Evolutionary conservation across 106 monocot species (phyloP).

Genomic region (Xerophyta viscosa): DNA sequence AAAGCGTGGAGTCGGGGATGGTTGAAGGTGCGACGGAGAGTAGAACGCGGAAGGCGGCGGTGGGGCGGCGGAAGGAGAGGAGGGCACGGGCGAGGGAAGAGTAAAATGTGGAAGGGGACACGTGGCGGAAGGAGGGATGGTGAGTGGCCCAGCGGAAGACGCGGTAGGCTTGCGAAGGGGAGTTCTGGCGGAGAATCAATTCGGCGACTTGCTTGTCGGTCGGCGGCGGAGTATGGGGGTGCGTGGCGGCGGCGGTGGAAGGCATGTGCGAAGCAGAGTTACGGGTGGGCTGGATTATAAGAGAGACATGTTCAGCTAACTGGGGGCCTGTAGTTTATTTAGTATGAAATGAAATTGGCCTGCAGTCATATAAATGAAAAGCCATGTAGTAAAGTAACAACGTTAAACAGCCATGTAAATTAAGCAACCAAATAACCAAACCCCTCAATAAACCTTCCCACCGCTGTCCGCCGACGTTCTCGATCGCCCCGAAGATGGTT

Average conservation of each 20-base stretch:
- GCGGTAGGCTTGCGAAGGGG: constrained; percentile 4
- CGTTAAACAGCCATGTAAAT: background rate
- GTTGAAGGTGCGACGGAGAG: constrained; percentile 7
- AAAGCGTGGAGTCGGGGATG: constrained; percentile 8
- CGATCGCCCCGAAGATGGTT: background rate
- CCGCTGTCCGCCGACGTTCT: background rate
- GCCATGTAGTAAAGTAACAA: too few relatives aligned
- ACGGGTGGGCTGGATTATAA: too few relatives aligned
- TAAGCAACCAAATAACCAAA: background rate
- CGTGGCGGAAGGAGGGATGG: constrained; percentile 10
- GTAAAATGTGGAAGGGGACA: background rate
- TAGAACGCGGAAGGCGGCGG: constrained; percentile 10
- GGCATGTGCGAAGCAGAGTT: too few relatives aligned
- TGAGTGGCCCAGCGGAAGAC: constrained; percentile 17
- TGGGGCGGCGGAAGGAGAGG: constrained; percentile 14
- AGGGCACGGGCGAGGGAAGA: constrained; percentile 17
- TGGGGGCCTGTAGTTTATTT: too few relatives aligned
- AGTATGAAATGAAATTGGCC: too few relatives aligned
- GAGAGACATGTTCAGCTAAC: too few relatives aligned
- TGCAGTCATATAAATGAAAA: too few relatives aligned
- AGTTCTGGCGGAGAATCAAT: constrained; percentile 16
- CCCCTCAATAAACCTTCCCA: background rate
- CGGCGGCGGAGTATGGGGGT: background rate
- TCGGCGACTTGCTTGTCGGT: constrained; percentile 8
- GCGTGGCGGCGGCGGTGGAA: too few relatives aligned